Evolutionary conservation across 2,329 filamentous ascomycete species (phyloP).

Genomic region (Paramyrothecium sp.): DNA sequence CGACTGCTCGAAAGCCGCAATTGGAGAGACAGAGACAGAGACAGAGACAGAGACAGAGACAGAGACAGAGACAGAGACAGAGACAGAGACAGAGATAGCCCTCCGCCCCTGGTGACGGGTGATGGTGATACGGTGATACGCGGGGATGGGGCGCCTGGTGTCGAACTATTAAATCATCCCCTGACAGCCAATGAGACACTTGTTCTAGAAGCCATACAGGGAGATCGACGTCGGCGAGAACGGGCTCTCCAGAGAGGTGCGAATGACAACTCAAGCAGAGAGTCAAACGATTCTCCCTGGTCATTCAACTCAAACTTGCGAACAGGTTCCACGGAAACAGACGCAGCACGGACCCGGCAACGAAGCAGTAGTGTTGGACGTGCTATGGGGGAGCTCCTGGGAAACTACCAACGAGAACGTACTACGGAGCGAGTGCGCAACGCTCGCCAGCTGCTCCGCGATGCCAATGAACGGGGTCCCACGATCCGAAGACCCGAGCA

Average conservation of each 20-base stretch:
- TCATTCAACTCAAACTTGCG: constrained; percentile 15
- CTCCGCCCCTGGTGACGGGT: neutral
- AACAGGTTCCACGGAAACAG: neutral
- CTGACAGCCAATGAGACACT: constrained; percentile 53
- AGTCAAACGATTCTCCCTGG: constrained; percentile 12
- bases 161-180: constrained; percentile 48
- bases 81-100: neutral
- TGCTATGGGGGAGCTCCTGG: constrained; percentile 37
- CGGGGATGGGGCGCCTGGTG: constrained; percentile 25
- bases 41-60: too few relatives aligned
- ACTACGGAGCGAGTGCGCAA: constrained; percentile 30
- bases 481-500: constrained; percentile 24
- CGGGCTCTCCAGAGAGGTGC: constrained; percentile 27
- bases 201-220: constrained; percentile 55
- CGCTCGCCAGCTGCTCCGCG: constrained; percentile 29
- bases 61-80: too few relatives aligned
- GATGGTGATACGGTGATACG: neutral
- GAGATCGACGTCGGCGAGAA: constrained; percentile 50
- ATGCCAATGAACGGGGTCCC: constrained; percentile 17
- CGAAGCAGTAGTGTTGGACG: constrained; percentile 34
- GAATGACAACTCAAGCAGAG: constrained; percentile 7
- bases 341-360: constrained; percentile 23
- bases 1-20: constrained; percentile 47
- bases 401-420: constrained; percentile 33
- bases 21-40: constrained; percentile 23